A percentile compares a stretch with the other conserved stretches of the same genome.
Evolutionary conservation across 805 yeast species (phyloP).

Genomic region (Scheffersomyces amazonensis): DNA sequence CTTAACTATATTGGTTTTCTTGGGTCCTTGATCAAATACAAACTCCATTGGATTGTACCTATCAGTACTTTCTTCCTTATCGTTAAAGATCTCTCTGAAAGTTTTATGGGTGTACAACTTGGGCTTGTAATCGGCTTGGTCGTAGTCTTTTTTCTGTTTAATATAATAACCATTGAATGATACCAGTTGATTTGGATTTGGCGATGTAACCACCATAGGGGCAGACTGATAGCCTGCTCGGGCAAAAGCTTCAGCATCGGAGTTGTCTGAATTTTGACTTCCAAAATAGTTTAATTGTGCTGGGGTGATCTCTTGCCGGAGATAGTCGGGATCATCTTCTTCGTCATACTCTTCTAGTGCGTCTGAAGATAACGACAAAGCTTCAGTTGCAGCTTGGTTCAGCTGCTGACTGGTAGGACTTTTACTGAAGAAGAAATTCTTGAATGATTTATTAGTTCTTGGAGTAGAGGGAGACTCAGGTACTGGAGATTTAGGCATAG

Average conservation of each 20-base stretch:
- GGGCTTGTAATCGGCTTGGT: slow-evolving; percentile 31
- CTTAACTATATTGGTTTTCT: slow-evolving; percentile 21
- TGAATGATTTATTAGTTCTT: neutral
- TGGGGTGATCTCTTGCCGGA: slow-evolving; percentile 35
- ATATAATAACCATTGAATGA: slow-evolving; percentile 29
- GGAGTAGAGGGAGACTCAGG: neutral
- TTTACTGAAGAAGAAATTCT: neutral
- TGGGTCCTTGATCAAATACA: slow-evolving; percentile 30
- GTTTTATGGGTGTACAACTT: slow-evolving; percentile 38
- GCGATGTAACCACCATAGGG: neutral
- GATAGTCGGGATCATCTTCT: slow-evolving; percentile 21
- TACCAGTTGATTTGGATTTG: neutral
- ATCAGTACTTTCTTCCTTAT: slow-evolving; percentile 24
- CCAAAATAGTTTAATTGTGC: slow-evolving; percentile 30
- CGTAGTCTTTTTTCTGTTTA: slow-evolving; percentile 33
- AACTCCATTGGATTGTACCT: slow-evolving; percentile 38
- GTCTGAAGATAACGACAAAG: no score
- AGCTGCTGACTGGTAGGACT: neutral
- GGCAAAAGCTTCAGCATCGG: no score
- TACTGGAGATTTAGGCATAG: neutral
- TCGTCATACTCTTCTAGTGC: neutral
- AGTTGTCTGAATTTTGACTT: neutral
- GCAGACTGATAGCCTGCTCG: no score
- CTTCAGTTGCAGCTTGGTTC: neutral
- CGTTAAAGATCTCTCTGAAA: slow-evolving; percentile 33